A percentile compares a stretch with the other conserved stretches of the same genome.
phyloP scores from a whole-genome alignment of 352 stramenopile genomes.

The Pythium folliculosum region DNA sequence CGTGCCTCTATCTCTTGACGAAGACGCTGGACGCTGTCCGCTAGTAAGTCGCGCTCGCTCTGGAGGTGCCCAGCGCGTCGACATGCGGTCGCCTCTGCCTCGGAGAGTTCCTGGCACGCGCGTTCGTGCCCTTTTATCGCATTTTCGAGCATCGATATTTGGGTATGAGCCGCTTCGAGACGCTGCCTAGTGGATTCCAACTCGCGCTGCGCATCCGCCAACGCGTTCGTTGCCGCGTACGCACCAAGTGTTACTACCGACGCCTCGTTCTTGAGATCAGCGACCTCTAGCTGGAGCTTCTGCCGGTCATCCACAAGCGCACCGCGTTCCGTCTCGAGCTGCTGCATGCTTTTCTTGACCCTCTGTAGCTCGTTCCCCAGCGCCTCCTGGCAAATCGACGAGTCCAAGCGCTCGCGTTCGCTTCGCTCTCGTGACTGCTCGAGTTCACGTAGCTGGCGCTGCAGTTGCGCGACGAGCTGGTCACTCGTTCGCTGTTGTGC shows the following conservation, averaged over 20 bases:
- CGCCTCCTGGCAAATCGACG: slow-evolving; percentile 4
- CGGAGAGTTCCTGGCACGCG: no score
- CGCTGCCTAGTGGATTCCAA: background rate
- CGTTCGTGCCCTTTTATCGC: no score
- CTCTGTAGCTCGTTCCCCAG: slow-evolving; percentile 8
- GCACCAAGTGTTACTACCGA: background rate
- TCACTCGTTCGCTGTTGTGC: slow-evolving; percentile 38
- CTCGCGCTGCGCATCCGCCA: background rate
- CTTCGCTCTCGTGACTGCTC: slow-evolving; percentile 26
- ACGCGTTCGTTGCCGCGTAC: background rate
- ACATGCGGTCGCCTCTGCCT: background rate
- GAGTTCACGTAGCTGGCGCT: slow-evolving; percentile 37
- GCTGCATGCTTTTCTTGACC: background rate
- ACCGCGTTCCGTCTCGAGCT: background rate
- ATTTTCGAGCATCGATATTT: background rate
- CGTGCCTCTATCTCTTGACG: background rate
- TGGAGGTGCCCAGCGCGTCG: background rate
- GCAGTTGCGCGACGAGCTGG: slow-evolving; percentile 33
- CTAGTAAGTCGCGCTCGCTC: background rate
- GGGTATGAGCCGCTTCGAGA: background rate
- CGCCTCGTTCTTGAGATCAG: background rate
- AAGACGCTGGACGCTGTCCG: background rate
- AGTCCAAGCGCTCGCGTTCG: background rate
- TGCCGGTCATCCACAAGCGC: background rate
- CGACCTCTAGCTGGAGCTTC: background rate